Evolutionary conservation across 768 basidiomycete species (phyloP).

Genomic region (Agaricus subrufescens): DNA sequence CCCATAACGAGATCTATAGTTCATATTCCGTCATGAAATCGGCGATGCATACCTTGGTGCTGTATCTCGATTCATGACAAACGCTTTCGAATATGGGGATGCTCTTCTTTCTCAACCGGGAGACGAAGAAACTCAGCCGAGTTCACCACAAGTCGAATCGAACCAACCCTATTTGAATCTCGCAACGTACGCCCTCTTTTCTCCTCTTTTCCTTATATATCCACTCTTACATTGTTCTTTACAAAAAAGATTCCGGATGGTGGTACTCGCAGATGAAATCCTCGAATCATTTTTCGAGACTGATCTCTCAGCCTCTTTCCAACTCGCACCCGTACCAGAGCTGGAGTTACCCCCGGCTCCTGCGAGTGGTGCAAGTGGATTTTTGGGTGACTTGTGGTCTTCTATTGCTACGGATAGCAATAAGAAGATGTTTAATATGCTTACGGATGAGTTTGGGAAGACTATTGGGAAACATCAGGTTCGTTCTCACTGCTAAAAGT

Average conservation of each 20-base stretch:
- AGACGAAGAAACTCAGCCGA: constrained; percentile 21
- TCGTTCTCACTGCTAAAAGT: constrained; percentile 9
- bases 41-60: constrained; percentile 97
- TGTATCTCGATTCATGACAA: constrained; percentile 95
- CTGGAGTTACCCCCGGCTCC: constrained; percentile 49
- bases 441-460: constrained; percentile 93
- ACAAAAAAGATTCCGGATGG: constrained; percentile 85
- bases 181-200: constrained; percentile 54
- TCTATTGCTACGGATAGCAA: constrained; percentile 88
- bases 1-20: constrained; percentile 40
- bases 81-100: constrained; percentile 97
- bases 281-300: constrained; percentile 96
- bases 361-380: constrained; percentile 40
- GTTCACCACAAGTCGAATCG: constrained; percentile 49
- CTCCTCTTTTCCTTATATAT: neutral
- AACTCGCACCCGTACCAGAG: constrained; percentile 65
- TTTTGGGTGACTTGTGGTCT: constrained; percentile 84
- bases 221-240: neutral
- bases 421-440: constrained; percentile 88
- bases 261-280: constrained; percentile 93
- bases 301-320: constrained; percentile 86
- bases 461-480: constrained; percentile 92
- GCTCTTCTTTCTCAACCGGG: constrained; percentile 65
- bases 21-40: constrained; percentile 95
- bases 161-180: constrained; percentile 93